Evolutionary conservation across 768 basidiomycete genomes (phyloP), one percentile per base, ranked within the genome.

Genomic region (Tulasnella sp.): DNA sequence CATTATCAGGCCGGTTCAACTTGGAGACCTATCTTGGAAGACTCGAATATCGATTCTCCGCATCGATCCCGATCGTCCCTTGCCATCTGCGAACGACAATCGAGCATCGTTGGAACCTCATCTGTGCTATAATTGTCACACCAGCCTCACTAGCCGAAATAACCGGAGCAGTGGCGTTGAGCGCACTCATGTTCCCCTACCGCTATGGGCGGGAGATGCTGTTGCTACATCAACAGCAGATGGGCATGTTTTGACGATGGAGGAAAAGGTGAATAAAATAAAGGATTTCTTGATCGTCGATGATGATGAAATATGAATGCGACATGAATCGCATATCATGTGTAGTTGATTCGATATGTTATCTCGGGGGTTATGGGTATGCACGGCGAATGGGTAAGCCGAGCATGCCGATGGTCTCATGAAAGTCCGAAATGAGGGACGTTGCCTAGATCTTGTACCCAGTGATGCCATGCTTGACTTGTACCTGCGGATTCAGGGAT

Each of bases 11-110:
- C 82, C 82, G 23, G 73, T 76, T 2, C 85, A 86, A 62, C 70
- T 67, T 11, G 80, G 77, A 14, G 72, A 83, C 14, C 81, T 82
- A 64, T 78, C 75, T 34, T 89, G 87, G 87, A 87, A 85, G 65
- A 67, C 75, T 0, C 75, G 74, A 32, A 87, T 84, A 67, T 82
- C 87, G 46, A 83, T 87, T 58, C 77, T 82, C 50, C 75, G 81
- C 7, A 61, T 75, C 75, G 58, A 67, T 25, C 41, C 65, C 6
- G 63, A 63, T 32, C 19, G 62, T 27, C 61, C 57, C 27, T 25
- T 67, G 14, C 54, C 48, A 9, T n/a, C 62, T n/a, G 63, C 64
- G 37, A 58, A 59, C 3, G 70, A 69, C 0, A 67, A 80, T 19
- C 67, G 71, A 6, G 65, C 69, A 0, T 61, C 46, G 40, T 52